Conservation (phyloP, 495 filamentous ascomycete species). For the Neurospora pannonica region DNA sequence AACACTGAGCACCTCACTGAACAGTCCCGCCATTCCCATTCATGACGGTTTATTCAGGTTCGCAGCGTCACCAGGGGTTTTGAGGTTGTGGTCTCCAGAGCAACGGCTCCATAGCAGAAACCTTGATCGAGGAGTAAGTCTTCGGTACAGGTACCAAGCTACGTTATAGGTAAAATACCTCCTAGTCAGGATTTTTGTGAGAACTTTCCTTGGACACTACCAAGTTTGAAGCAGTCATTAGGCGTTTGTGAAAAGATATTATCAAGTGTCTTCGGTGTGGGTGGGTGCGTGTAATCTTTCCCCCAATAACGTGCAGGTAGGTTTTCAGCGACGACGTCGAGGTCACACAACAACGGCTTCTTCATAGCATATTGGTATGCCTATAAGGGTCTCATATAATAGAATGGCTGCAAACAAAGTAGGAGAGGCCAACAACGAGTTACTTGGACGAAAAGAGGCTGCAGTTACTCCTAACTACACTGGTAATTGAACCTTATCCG, state of each 20-base stretch:
- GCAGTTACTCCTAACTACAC: too few species aligned
- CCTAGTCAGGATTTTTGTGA: fast-evolving
- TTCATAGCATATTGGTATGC: too few species aligned
- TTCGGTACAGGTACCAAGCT: background rate
- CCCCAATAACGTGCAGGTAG: background rate
- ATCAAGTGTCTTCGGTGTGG: background rate
- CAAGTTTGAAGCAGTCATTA: background rate
- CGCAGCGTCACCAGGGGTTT: background rate
- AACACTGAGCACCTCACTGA: background rate
- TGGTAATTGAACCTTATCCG: too few species aligned
- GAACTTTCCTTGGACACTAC: background rate
- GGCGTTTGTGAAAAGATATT: background rate
- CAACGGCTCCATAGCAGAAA: background rate
- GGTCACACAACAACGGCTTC: background rate
- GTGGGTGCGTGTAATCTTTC: background rate
- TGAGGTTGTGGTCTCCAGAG: background rate
- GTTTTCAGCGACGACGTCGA: too few species aligned
- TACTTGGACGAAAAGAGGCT: too few species aligned
- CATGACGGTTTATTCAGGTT: too few species aligned
- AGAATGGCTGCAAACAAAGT: too few species aligned
- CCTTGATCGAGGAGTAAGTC: background rate
- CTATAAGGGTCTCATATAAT: too few species aligned
- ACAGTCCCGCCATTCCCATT: background rate
- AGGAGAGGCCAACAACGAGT: too few species aligned
- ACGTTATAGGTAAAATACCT: background rate